phyloP scores from a whole-genome alignment of 2,329 filamentous ascomycete species.

The Pseudophaeomoniella oleicola region DNA sequence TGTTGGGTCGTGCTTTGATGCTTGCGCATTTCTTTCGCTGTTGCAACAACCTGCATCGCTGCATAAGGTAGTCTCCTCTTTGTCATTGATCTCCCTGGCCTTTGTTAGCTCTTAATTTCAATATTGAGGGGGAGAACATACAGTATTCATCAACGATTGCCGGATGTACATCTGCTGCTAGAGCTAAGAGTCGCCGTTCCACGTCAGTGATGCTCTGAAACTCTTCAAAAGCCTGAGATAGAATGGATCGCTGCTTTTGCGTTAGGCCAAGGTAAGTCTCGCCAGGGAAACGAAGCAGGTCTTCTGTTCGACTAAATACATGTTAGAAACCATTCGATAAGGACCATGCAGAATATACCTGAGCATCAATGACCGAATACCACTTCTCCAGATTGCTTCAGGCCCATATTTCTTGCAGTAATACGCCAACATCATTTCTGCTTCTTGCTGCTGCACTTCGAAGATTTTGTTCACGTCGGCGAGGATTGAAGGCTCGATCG shows the following conservation, averaged over 20 bases:
- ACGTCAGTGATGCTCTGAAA: not conserved
- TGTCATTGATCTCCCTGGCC: not conserved
- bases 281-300: not conserved
- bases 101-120: not conserved
- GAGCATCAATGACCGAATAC: not conserved
- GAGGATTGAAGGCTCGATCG: too few species aligned
- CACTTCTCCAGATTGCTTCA: not conserved
- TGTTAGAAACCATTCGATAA: not conserved
- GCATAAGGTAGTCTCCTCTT: not conserved
- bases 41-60: not conserved
- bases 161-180: not conserved
- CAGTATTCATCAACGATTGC: not conserved
- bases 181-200: not conserved
- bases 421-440: not conserved
- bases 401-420: not conserved
- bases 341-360: not conserved
- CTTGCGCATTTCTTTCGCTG: not conserved
- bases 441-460: not conserved
- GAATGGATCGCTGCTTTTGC: not conserved
- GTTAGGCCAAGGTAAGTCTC: not conserved
- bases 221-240: not conserved
- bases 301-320: not conserved
- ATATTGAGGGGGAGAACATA: not conserved
- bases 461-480: slow-evolving; percentile 15
- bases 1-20: too few species aligned